Evolutionary conservation across 2,329 filamentous ascomycete species (phyloP).

Genomic region (Zymoseptoria passerinii): DNA sequence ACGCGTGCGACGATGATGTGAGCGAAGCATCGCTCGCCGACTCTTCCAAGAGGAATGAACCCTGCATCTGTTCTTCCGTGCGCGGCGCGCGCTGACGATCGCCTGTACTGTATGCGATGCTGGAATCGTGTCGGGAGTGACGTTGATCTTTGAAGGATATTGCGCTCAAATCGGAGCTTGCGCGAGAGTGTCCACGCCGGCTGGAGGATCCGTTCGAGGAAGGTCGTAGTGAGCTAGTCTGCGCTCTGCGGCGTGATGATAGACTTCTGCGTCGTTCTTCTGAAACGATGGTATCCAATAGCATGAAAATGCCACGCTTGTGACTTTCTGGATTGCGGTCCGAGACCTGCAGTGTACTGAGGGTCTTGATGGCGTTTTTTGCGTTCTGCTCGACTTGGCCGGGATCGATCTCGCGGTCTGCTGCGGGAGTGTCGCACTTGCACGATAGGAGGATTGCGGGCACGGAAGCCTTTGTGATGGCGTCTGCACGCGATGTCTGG

Average conservation of each 20-base stretch:
- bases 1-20: conserved; percentile 53
- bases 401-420: conserved; percentile 62
- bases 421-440: conserved; percentile 75
- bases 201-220: conserved; percentile 28
- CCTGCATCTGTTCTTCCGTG: conserved; percentile 40
- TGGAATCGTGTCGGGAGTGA: conserved; percentile 28
- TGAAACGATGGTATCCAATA: conserved; percentile 62
- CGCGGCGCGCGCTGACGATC: conserved; percentile 27
- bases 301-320: conserved; percentile 65
- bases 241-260: conserved; percentile 35
- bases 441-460: conserved; percentile 77
- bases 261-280: conserved; percentile 13
- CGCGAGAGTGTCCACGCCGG: conserved; percentile 38
- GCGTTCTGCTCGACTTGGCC: conserved; percentile 58
- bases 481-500: conserved; percentile 45
- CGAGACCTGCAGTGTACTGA: conserved; percentile 68
- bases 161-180: conserved; percentile 40
- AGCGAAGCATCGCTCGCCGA: conserved; percentile 51
- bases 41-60: conserved; percentile 59
- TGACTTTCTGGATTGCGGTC: conserved; percentile 61
- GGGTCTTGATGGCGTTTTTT: conserved; percentile 49
- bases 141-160: conserved; percentile 19
- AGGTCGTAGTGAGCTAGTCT: conserved; percentile 37
- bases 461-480: conserved; percentile 61
- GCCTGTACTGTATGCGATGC: conserved; percentile 21